Percentiles rank a stretch among this genome's conserved stretches.
Evolutionary conservation across 805 yeast genomes (phyloP).

Genomic region (Limtongia smithiae): DNA sequence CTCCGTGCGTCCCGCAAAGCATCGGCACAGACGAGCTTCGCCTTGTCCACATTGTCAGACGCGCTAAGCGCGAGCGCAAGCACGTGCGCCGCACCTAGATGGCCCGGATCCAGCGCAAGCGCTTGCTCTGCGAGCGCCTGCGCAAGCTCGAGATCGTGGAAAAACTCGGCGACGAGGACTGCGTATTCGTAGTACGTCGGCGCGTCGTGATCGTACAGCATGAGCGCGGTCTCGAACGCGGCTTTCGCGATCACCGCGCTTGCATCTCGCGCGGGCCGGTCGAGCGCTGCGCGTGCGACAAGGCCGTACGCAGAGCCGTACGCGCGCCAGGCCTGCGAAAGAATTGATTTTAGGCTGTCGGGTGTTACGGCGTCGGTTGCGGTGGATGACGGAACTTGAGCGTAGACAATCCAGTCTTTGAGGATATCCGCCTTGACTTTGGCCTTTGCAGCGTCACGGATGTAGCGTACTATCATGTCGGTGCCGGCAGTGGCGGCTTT

Average conservation of each 20-base stretch:
- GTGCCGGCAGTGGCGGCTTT: slow-evolving; percentile 18
- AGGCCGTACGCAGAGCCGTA: slow-evolving; percentile 20
- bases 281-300: slow-evolving; percentile 15
- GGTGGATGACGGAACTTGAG: background rate
- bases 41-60: slow-evolving; percentile 8
- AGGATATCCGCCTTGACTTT: slow-evolving; percentile 12
- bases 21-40: slow-evolving; percentile 9
- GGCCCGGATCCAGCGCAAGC: slow-evolving; percentile 9
- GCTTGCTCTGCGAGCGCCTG: slow-evolving; percentile 11
- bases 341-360: background rate
- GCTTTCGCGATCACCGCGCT: slow-evolving; percentile 4
- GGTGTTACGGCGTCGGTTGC: background rate
- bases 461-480: slow-evolving; percentile 19
- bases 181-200: slow-evolving; percentile 19
- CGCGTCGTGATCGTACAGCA: background rate
- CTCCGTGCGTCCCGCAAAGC: slow-evolving; percentile 7
- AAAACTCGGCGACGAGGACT: slow-evolving; percentile 13
- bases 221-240: slow-evolving; percentile 18
- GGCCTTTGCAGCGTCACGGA: slow-evolving; percentile 14
- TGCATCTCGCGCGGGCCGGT: slow-evolving; percentile 1
- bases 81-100: slow-evolving; percentile 24
- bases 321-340: slow-evolving; percentile 23
- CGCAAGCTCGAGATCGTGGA: slow-evolving; percentile 14
- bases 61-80: slow-evolving; percentile 19
- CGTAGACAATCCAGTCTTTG: slow-evolving; percentile 18